Conservation (phyloP, 495 filamentous ascomycete genomes). For the Tuber indicum region DNA sequence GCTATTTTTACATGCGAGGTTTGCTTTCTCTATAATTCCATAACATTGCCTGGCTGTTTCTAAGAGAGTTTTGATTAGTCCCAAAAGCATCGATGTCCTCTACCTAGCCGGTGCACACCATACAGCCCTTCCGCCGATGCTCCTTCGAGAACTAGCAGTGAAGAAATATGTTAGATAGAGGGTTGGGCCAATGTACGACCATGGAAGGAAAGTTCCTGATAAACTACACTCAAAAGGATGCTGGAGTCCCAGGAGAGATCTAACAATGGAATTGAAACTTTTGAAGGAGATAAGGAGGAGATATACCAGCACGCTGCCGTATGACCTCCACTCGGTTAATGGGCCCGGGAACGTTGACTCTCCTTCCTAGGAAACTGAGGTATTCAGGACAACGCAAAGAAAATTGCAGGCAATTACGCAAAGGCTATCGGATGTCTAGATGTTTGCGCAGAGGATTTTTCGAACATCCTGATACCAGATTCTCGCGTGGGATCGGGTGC, state of each 20-base stretch:
- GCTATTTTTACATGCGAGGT: slow-evolving; percentile 53
- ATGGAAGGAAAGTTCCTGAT: slow-evolving; percentile 42
- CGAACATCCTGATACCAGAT: too few relatives aligned
- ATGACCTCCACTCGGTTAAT: slow-evolving; percentile 38
- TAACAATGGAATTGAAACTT: slow-evolving; percentile 47
- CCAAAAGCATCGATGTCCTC: slow-evolving; percentile 52
- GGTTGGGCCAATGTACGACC: slow-evolving; percentile 41
- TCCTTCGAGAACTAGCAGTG: slow-evolving; percentile 48
- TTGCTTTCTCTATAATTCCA: not conserved
- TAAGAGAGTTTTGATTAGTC: not conserved
- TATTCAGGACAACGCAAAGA: too few relatives aligned
- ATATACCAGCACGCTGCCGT: slow-evolving; percentile 38
- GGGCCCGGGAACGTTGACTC: not conserved
- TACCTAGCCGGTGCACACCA: slow-evolving; percentile 53
- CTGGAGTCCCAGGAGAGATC: slow-evolving; percentile 47
- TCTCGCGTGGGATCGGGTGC: too few relatives aligned
- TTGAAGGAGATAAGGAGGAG: slow-evolving; percentile 48
- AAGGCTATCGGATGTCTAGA: too few relatives aligned
- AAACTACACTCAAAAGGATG: slow-evolving; percentile 35
- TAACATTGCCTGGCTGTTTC: too few relatives aligned
- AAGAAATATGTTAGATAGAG: slow-evolving; percentile 42
- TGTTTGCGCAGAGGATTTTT: too few relatives aligned
- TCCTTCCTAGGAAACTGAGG: too few relatives aligned
- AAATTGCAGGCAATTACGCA: too few relatives aligned
- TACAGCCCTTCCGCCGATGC: slow-evolving; percentile 53